Base-by-base conservation (phyloP, 306 rosid genomes). In the Cucurbita moschata region DNA sequence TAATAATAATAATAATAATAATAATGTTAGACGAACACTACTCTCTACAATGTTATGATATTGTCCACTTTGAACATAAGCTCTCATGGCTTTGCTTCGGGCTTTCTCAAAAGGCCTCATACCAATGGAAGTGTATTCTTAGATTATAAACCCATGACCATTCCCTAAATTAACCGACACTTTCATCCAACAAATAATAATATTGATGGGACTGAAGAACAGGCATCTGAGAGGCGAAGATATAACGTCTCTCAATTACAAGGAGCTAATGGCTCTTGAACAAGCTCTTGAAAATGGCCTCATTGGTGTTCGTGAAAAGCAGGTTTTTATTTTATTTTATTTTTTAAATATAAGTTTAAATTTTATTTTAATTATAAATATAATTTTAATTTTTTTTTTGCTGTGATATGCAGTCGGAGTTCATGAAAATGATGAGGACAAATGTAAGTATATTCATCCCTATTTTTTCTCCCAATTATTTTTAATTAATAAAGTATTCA, bases 151-250 rank as follows among this genome's bases (percentile, higher is more conserved):
- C n/a, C n/a, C n/a, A n/a, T n/a, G n/a, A n/a, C n/a, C n/a, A n/a
- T n/a, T n/a, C n/a, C n/a, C n/a, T n/a, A n/a, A n/a, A n/a, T n/a
- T n/a, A n/a, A n/a, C n/a, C n/a, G n/a, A n/a, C n/a, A n/a, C n/a
- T n/a, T n/a, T n/a, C n/a, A n/a, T n/a, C n/a, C n/a, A 39, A 3
- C 0, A 21, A 39, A 39, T 39, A 39, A 39, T 39, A 39, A 39
- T 4, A 40, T 40, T 40, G 35, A 30, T 30, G 35, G 4, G 35
- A 30, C 2, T 30, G 35, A 30, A 30, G 35, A 30, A 30, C 39
- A 93, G 98, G 94, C 98, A 90, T 82, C 68, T 90, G 86, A 90
- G 91, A 75, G 98, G 92, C 21, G 94, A 90, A 75, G 98, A 93
- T 30, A 86, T 90, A 67, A 81, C 86, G 23, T 87, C 97, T 59